Evolutionary conservation across 106 monocot species (phyloP), one percentile per base, ranked within the genome.

Genomic region (Allium sativum): DNA sequence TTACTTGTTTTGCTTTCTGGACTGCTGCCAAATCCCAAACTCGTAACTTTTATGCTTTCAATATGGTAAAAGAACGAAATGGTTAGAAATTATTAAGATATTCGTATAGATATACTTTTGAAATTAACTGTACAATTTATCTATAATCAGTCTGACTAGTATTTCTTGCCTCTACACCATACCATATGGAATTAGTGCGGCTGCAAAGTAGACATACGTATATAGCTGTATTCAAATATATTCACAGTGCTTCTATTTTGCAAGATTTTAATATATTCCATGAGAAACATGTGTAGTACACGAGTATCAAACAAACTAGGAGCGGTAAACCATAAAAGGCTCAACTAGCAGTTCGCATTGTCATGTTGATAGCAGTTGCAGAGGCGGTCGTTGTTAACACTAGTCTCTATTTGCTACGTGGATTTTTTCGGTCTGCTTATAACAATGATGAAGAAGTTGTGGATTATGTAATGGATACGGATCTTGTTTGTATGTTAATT

Each of bases 301-400:
- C 63, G 88, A 22, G 80, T 88, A 53, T 70, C 88, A 31, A 88
- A 88, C 19, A 83, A 88, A 70, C 68, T 88, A 62, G 88, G 88
- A 41, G 80, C 83, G 14, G 80, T 83, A 41, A 88, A 83, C 43
- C 74, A 83, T 11, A 51, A 72, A 59, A 63, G 46, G 88, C 88
- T 58, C 74, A 65, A 10, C 62, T 65, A 12, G 77, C 69, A 18
- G 83, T 80, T 18, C 67, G 53, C 31, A 65, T 88, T 22, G 80
- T 58, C 9, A 68, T 78, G 70, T 66, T 63, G 13, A 13, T 88
- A 44, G 76, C 77, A 15, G 57, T 70, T n/a, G 8, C 42, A 0
- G 80, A 80, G 53, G 68, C 77, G 15, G 10, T 64, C 41, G 4
- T 74, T 18, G 72, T 82, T 14, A 77, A 79, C 19, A 56, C 18